Evolutionary conservation across 2,329 filamentous ascomycete species (phyloP), one percentile per base, ranked within the genome.

Genomic region (Cladorrhinum sp.): DNA sequence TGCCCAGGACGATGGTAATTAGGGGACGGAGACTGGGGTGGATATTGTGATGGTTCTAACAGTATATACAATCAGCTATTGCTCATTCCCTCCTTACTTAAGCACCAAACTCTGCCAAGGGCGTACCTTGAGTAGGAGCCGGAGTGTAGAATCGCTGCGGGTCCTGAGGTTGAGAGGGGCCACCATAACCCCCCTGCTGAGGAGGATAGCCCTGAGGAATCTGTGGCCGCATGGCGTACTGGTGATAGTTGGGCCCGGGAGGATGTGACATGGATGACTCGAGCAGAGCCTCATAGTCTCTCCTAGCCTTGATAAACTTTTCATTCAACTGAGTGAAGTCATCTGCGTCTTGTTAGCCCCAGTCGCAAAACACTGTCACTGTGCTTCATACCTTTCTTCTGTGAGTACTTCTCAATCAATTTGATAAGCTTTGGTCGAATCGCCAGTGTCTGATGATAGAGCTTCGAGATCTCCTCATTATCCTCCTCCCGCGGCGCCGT

Each of bases 281-380:
- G 20, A 99, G 81, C n/a, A 99, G 82, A 28, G 91, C 88, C 76
- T 99, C 95, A 73, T 99, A 99, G 76, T 99, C 95, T 69, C 94
- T 86, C 66, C 95, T 88, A 51, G 95, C 95, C 77, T 99, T 99
- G 81, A 99, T 98, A 75, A 99, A 99, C 78, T 98, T 98, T 75
- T 99, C 95, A 71, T 99, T 99, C 64, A 99, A 80, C 73, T 98
- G 94, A 1, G 95, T 97, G 72, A 99, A 98, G 74, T 99, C 95
- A 76, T 99, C 95, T 96, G 66, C 9, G 51, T 20, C 18, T 2
- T 28, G 67, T 73, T 64, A 77, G 74, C 57, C 14, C 5, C 7
- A 24, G 26, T 2, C n/a, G n/a, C n/a, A n/a, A n/a, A n/a, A n/a
- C n/a, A 18, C 2, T 16, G 9, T 23, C 18, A 2, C 12, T 7